Conservation (phyloP, 1,284 basidiomycete species). For the Mycena sp. region DNA sequence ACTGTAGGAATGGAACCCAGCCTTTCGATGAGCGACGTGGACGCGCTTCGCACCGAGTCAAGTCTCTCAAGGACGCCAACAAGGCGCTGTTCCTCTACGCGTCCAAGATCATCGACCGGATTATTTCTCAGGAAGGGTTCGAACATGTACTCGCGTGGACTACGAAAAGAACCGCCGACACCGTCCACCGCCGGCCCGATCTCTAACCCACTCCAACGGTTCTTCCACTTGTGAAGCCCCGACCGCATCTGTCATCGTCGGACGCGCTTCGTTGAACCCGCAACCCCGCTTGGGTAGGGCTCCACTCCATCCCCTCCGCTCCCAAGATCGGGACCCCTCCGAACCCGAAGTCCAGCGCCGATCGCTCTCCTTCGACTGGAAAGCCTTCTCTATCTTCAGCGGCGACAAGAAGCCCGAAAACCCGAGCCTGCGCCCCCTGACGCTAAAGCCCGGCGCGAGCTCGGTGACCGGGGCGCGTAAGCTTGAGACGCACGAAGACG, state of each 20-base stretch:
- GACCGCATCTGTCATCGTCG: conserved; percentile 67
- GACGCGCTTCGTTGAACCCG: conserved; percentile 53
- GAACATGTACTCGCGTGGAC: conserved; percentile 93
- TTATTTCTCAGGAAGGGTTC: conserved; percentile 93
- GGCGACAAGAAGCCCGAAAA: conserved; percentile 69
- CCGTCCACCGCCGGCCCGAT: conserved; percentile 51
- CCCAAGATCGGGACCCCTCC: conserved; percentile 39
- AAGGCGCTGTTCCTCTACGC: conserved; percentile 94
- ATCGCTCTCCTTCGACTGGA: conserved; percentile 86
- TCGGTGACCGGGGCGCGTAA: conserved; percentile 73
- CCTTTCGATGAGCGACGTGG: conserved; percentile 62
- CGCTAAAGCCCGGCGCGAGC: conserved; percentile 68
- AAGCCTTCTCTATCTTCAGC: conserved; percentile 73
- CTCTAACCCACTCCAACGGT: conserved; percentile 38
- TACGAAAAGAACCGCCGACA: conserved; percentile 68
- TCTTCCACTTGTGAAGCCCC: conserved; percentile 52
- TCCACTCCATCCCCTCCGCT: conserved; percentile 46
- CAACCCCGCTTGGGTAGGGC: conserved; percentile 38
- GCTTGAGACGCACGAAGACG: conserved; percentile 82
- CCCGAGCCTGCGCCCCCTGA: conserved; percentile 73
- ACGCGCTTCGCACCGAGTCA: conserved; percentile 80
- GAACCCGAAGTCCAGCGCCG: conserved; percentile 66
- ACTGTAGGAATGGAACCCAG: conserved; percentile 51
- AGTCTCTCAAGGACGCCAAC: conserved; percentile 92
- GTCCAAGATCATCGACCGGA: conserved; percentile 95